Evolutionary conservation across 129 eudicot genomes (phyloP), one percentile per base, ranked within the genome.

Genomic region (Erigeron canadensis): DNA sequence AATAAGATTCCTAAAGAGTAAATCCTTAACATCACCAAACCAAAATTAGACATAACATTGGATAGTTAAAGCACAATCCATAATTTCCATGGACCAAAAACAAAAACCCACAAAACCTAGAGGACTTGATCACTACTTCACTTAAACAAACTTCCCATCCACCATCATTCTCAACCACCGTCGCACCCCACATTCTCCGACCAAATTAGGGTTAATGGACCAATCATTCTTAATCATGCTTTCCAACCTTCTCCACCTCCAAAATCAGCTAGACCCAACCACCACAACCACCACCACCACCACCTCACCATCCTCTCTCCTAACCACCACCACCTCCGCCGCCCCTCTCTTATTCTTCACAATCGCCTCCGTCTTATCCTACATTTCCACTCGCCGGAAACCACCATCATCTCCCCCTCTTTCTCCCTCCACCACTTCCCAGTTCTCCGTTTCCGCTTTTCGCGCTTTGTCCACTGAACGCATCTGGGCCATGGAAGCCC

Each of bases 271-370:
- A 1, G 95, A 89, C 59, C 98, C 98, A 4, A 83, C 95, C 75
- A 70, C 87, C 77, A 81, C 90, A 77, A 80, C 68, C 75, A 16
- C 83, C 78, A n/a, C 82, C 73, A 41, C 86, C 84, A 60, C 95
- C 80, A 6, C 83, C 75, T 46, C 91, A 51, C 69, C 91, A 28
- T 76, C 88, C 84, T 54, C 85, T 65, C 84, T 81, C 83, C 78
- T 84, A 28, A 28, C 34, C 50, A 71, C 91, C 70, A 65, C 91
- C 85, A 73, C 96, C 80, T 93, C 95, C 84, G 95, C 93, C 77
- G 96, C 96, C 63, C 96, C 96, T 40, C 87, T 89, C 67, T 86
- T 89, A 57, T 84, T 93, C 95, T 89, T 89, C 88, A 87, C 92
- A 63, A 84, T 93, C 86, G 93, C 96, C 75, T 81, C 95, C 78